These are phyloP conservation scores for Hypoxylon fuscum DNA, from an alignment of 495 filamentous ascomycete genomes.

Conservation along the genomic window DNA sequence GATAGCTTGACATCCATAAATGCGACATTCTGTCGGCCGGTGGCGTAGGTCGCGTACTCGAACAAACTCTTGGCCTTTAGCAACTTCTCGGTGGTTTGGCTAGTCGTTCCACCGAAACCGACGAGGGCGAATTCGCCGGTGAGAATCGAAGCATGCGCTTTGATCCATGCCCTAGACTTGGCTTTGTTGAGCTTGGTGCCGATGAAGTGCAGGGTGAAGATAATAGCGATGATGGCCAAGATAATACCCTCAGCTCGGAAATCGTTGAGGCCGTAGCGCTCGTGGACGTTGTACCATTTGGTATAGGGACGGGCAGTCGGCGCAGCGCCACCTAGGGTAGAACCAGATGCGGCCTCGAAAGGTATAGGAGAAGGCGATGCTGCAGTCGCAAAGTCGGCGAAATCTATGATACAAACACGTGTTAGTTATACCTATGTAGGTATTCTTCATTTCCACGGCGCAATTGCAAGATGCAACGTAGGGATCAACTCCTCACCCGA, in stretches of 20 bases:
- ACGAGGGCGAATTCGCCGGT: slow-evolving; percentile 88
- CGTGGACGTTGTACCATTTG: slow-evolving; percentile 96
- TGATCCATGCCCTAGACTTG: slow-evolving; percentile 83
- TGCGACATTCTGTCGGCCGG: slow-evolving; percentile 90
- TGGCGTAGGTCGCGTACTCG: slow-evolving; percentile 90
- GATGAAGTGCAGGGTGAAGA: slow-evolving; percentile 83
- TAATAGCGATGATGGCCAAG: slow-evolving; percentile 72
- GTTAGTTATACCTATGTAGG: slow-evolving; percentile 16
- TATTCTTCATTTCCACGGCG: not conserved
- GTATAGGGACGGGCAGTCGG: slow-evolving; percentile 73
- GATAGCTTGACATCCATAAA: slow-evolving; percentile 86
- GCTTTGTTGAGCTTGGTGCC: slow-evolving; percentile 81
- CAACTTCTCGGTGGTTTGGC: slow-evolving; percentile 63
- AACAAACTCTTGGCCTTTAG: slow-evolving; percentile 84
- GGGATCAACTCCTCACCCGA: slow-evolving; percentile 65
- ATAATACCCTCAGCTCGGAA: slow-evolving; percentile 90
- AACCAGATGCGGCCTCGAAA: slow-evolving; percentile 40
- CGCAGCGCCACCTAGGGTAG: slow-evolving; percentile 53
- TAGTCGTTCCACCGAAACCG: slow-evolving; percentile 69
- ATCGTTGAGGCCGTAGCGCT: slow-evolving; percentile 80
- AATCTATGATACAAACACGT: slow-evolving; percentile 60
- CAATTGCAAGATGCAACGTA: too few relatives aligned
- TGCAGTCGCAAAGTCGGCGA: slow-evolving; percentile 79
- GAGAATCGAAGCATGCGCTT: slow-evolving; percentile 74
- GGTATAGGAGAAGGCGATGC: slow-evolving; percentile 67